Evolutionary conservation across 192 early-diverging fungal genomes (phyloP), one percentile per base, ranked within the genome.

Genomic region (Linnemannia exigua): DNA sequence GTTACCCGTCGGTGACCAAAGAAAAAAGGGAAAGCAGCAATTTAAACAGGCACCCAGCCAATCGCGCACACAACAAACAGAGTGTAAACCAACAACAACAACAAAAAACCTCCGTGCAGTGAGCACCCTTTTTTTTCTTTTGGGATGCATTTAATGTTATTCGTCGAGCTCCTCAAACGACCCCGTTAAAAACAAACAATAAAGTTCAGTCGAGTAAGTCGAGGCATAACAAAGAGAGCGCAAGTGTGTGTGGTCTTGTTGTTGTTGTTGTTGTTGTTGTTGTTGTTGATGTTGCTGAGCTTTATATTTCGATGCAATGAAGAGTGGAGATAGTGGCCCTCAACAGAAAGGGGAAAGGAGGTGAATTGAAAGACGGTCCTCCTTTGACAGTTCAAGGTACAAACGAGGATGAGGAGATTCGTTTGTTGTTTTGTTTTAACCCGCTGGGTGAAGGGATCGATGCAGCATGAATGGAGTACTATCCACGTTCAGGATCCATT

Each of bases 141-240:
- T 63, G n/a, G 28, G 58, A 63, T 31, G 58, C 58, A 63, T 33
- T 63, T 63, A 63, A 63, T 63, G 58, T 4, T 25, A 63, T 63
- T 63, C 28, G 28, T 63, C 58, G 28, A 63, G 28, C 58, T 63
- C 58, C 58, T 61, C 58, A 63, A 63, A 63, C 12, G 28, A 63
- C 58, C 12, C 58, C 58, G 58, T 63, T 31, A 63, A 63, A 31
- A 25, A 54, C 48, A 52, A n/a, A 20, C 51, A 61, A 28, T 2
- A 61, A 7, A 28, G 28, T 25, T 15, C 58, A n/a, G 52, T 54
- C 52, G 22, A 54, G 52, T 28, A 61, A 61, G 22, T 61, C 8
- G 54, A 61, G 25, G 58, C 58, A 11, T 28, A 61, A 61, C 0
- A 11, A 31, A 63, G n/a, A 58, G 28, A 63, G 11, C 9, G 41